A percentile compares a stretch with the other conserved stretches of the same genome.
phyloP scores from a whole-genome alignment of 352 stramenopile species.

The Pythium phragmiticola region DNA sequence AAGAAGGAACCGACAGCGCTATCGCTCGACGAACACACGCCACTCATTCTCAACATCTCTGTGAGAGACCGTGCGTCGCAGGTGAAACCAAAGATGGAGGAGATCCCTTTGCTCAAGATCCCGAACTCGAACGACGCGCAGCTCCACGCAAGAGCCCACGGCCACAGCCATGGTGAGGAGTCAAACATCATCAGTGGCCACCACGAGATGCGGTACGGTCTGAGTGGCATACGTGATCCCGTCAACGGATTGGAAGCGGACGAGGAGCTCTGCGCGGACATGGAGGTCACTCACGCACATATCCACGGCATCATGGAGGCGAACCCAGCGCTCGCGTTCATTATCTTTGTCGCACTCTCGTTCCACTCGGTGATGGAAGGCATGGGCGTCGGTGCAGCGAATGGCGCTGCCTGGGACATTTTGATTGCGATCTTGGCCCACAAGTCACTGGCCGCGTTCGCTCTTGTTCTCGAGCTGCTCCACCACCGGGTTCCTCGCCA shows the following conservation, averaged over 20 bases:
- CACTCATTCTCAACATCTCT: conserved; percentile 28
- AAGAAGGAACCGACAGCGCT: background rate
- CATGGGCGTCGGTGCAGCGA: conserved; percentile 73
- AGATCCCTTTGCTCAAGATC: background rate
- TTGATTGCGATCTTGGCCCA: conserved; percentile 78
- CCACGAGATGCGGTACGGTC: background rate
- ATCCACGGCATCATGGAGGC: conserved; percentile 61
- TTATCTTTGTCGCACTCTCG: conserved; percentile 77
- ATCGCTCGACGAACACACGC: conserved; percentile 25
- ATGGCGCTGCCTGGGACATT: conserved; percentile 66
- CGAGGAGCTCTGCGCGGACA: conserved; percentile 17
- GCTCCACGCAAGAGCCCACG: conserved; percentile 1
- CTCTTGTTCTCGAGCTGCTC: conserved; percentile 65
- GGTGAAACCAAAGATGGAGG: conserved; percentile 2
- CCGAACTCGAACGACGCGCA: background rate
- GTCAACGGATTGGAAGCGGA: conserved; percentile 9
- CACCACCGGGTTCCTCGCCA: conserved; percentile 51
- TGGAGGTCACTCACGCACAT: conserved; percentile 51
- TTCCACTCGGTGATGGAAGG: conserved; percentile 88
- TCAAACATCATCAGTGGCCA: background rate
- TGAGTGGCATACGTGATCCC: conserved; percentile 21
- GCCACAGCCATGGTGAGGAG: conserved; percentile 8
- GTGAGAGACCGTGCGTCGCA: conserved; percentile 4
- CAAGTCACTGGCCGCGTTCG: conserved; percentile 80
- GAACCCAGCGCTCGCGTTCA: conserved; percentile 62